Conservation (phyloP, 768 basidiomycete species). For the Antrodiella citrinella region DNA sequence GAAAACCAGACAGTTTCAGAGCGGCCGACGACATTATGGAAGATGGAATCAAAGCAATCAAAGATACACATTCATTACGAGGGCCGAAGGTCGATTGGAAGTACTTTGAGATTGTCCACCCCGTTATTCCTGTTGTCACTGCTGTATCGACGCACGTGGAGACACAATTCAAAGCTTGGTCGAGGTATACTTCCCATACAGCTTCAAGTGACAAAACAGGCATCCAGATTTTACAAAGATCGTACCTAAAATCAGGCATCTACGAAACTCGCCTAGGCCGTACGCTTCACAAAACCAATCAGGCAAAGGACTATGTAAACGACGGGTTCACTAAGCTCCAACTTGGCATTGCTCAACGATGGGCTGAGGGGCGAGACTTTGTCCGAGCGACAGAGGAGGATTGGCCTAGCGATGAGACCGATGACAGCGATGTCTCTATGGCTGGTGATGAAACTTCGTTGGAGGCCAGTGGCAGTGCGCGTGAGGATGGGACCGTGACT, state of each 20-base stretch:
- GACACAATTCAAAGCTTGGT: not conserved
- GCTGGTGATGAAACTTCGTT: not conserved
- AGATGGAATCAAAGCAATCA: constrained; percentile 29
- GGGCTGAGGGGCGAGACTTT: not conserved
- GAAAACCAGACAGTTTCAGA: constrained; percentile 14
- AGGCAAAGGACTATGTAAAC: not conserved
- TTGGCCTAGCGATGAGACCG: not conserved
- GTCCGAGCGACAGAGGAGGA: not conserved
- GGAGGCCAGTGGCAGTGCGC: too few relatives aligned
- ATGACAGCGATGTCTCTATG: not conserved
- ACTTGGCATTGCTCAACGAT: not conserved
- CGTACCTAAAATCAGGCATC: not conserved
- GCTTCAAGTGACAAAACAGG: not conserved
- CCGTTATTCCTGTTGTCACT: not conserved
- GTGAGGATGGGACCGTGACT: too few relatives aligned
- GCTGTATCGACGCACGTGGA: not conserved
- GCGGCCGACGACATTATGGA: constrained; percentile 26
- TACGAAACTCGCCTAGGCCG: not conserved
- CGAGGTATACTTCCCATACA: not conserved
- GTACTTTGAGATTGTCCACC: not conserved
- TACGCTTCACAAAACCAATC: not conserved
- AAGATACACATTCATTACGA: constrained; percentile 12
- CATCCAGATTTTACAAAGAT: not conserved
- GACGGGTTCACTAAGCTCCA: not conserved
- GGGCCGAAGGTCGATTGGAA: not conserved